Percentiles rank a stretch among this genome's conserved stretches.
phyloP scores from a whole-genome alignment of 2,329 filamentous ascomycete species.

The Colletotrichum sp. region DNA sequence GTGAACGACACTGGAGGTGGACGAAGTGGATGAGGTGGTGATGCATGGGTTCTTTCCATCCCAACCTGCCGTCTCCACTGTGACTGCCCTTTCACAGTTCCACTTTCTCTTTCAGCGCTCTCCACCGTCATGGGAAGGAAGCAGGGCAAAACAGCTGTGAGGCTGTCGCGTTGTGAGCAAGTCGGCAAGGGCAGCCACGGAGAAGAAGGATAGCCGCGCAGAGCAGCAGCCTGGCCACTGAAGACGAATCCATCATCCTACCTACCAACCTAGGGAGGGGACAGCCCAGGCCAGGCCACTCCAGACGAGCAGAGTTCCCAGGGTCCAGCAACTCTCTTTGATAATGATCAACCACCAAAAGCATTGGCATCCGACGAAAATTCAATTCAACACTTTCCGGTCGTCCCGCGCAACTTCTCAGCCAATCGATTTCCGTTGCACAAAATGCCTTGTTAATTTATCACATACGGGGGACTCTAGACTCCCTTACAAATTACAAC shows the following conservation, averaged over 20 bases:
- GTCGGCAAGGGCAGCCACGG: not conserved
- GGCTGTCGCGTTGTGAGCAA: not conserved
- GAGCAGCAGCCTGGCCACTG: not conserved
- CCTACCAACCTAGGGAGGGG: not conserved
- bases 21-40: not conserved
- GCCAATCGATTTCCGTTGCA: not conserved
- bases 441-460: not conserved
- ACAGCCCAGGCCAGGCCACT: not conserved
- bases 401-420: not conserved
- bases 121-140: not conserved
- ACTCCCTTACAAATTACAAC: not conserved
- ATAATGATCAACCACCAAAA: not conserved
- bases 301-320: not conserved
- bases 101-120: not conserved
- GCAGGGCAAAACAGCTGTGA: not conserved
- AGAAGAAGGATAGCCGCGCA: not conserved
- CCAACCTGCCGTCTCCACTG: not conserved
- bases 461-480: not conserved
- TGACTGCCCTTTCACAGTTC: not conserved
- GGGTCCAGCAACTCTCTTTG: not conserved
- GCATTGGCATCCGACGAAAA: not conserved
- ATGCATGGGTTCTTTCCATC: not conserved
- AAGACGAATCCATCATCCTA: not conserved
- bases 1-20: not conserved
- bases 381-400: conserved; percentile 3